Percentiles rank a stretch among this genome's conserved stretches.
These are phyloP conservation scores for Xylariaceae sp. DNA, from an alignment of 2,329 filamentous ascomycete genomes.

Conservation along the genomic window DNA sequence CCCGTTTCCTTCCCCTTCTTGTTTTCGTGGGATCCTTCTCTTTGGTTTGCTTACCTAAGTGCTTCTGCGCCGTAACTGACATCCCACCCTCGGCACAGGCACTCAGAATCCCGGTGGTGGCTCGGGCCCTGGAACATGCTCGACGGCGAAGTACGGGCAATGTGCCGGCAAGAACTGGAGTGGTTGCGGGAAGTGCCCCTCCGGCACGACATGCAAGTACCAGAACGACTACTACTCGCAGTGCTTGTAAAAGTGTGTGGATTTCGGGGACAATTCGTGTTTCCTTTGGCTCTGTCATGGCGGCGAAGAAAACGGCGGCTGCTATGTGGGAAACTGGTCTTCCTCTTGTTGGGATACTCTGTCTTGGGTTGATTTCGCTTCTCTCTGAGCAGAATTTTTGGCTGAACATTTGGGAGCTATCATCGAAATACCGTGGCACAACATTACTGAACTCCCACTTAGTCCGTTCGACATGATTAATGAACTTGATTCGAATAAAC, in stretches of 20 bases:
- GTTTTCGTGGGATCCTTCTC: not conserved
- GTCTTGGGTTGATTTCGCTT: not conserved
- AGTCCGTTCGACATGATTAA: too few relatives aligned
- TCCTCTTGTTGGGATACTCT: not conserved
- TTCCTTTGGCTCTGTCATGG: not conserved
- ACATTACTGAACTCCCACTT: too few relatives aligned
- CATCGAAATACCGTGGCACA: too few relatives aligned
- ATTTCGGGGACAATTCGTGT: not conserved
- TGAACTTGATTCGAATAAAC: too few relatives aligned
- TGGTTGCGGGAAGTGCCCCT: constrained; percentile 35
- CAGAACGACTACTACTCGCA: constrained; percentile 43
- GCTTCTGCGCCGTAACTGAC: not conserved
- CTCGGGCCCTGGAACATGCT: constrained; percentile 24
- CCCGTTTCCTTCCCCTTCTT: not conserved
- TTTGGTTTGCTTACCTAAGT: not conserved
- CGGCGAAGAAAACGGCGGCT: not conserved
- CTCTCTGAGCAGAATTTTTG: not conserved
- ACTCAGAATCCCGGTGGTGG: constrained; percentile 18
- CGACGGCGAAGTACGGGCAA: constrained; percentile 39
- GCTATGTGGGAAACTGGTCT: not conserved
- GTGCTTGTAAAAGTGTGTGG: constrained; percentile 29
- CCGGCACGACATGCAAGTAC: constrained; percentile 37
- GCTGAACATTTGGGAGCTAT: not conserved
- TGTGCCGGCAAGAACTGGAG: constrained; percentile 41
- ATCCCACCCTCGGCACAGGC: not conserved